Evolutionary conservation across 306 rosid species (phyloP), one percentile per base, ranked within the genome.

Genomic region (Geum urbanum): DNA sequence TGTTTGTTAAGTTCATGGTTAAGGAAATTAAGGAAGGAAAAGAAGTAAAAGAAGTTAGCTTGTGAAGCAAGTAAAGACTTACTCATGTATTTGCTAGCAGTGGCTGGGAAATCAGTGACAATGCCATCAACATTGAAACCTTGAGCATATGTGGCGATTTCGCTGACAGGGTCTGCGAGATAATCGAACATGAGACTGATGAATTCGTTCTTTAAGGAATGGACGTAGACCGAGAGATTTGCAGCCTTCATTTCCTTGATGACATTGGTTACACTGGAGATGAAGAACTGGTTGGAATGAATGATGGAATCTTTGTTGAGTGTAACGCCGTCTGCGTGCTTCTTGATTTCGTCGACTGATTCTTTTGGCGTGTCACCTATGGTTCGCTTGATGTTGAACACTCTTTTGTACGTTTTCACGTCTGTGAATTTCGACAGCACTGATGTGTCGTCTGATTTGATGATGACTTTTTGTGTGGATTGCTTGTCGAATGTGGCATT

Each of bases 391-490:
- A 82, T 67, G 3, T 27, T 52, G 43, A 88, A 45, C 67, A 88
- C 91, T 61, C 78, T 77, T 69, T 82, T 74, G 86, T 88, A 88
- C 37, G 86, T 71, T 71, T 84, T 83, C 39, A 68, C 78, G 27
- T 80, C 84, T 58, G 70, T 78, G 65, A 88, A 83, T 80, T 79
- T 89, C 73, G 87, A 77, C 73, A 95, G 84, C 74, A 95, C 99
- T 1, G 97, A 87, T 32, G 84, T 85, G 71, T 89, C 97, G n/a
- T 87, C 95, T 9, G 99, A 95, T 71, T 83, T 85, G 67, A 95
- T 83, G 68, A 89, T 49, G 58, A 95, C 92, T 71, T 72, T 66
- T 70, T 87, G 94, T 44, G 84, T 83, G 32, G 88, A 41, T 77
- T 88, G 87, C 76, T 87, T 86, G 81, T 91, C 97, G 9, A 89